Evolutionary conservation across 495 filamentous ascomycete species (phyloP).

Genomic region (Talaromyces ruber): DNA sequence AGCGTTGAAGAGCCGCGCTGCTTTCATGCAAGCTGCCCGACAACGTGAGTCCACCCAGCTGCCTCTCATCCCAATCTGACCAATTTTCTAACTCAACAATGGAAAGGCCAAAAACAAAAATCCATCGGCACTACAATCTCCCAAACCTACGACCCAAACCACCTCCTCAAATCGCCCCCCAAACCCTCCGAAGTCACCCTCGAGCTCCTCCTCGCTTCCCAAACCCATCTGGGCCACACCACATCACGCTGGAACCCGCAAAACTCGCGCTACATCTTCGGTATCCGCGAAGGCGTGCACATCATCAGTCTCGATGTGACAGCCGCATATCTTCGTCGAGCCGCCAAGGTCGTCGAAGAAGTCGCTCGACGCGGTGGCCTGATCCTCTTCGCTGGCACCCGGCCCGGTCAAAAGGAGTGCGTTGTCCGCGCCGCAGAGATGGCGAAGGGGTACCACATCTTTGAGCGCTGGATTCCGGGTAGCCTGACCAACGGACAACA

Average conservation of each 20-base stretch:
- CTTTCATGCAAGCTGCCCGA: not conserved
- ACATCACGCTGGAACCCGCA: slow-evolving; percentile 92
- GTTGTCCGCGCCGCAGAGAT: slow-evolving; percentile 77
- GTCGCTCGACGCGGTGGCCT: slow-evolving; percentile 75
- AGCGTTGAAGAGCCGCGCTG: not conserved
- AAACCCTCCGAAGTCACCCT: slow-evolving; percentile 72
- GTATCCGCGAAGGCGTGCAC: slow-evolving; percentile 81
- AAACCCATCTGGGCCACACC: slow-evolving; percentile 85
- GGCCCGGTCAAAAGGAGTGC: slow-evolving; percentile 63
- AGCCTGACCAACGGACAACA: slow-evolving; percentile 87
- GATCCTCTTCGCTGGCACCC: slow-evolving; percentile 85
- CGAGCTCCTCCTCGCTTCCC: slow-evolving; percentile 83
- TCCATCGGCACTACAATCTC: slow-evolving; percentile 20
- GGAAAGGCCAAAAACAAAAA: slow-evolving; percentile 23
- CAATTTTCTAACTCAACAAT: not conserved
- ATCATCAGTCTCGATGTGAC: slow-evolving; percentile 87
- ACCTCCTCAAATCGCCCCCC: slow-evolving; percentile 62
- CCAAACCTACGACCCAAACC: slow-evolving; percentile 53
- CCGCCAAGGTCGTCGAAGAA: slow-evolving; percentile 80
- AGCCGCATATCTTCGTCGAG: slow-evolving; percentile 79
- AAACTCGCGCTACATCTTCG: slow-evolving; percentile 92
- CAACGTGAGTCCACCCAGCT: not conserved
- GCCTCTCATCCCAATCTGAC: not conserved
- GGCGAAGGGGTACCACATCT: slow-evolving; percentile 76
- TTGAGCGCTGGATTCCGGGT: slow-evolving; percentile 89